These are phyloP conservation scores for Quercus tomentella DNA, from an alignment of 331 rosid species.

Conservation along the genomic window DNA sequence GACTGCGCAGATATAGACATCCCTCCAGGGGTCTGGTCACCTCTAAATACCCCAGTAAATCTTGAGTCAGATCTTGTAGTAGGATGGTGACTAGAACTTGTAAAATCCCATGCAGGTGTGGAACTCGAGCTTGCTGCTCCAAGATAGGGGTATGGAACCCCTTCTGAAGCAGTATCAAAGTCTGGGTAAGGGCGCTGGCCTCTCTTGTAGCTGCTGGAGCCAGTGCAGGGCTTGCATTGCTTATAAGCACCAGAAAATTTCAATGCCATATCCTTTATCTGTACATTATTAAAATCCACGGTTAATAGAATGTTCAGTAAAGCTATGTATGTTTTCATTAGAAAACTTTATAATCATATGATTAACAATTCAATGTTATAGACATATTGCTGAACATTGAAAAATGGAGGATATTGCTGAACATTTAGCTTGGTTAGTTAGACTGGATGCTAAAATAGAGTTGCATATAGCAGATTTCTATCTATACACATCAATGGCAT, in stretches of 20 bases:
- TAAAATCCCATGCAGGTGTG: slow-evolving; percentile 85
- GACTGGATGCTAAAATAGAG: neutral
- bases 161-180: slow-evolving; percentile 73
- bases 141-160: slow-evolving; percentile 69
- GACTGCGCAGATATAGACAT: slow-evolving; percentile 40
- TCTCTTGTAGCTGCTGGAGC: slow-evolving; percentile 58
- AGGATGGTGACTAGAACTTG: slow-evolving; percentile 44
- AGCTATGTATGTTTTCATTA: neutral
- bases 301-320: neutral
- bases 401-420: neutral
- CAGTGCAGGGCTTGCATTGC: slow-evolving; percentile 73
- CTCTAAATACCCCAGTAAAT: slow-evolving; percentile 37
- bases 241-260: slow-evolving; percentile 70
- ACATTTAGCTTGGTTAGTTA: neutral
- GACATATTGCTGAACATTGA: neutral
- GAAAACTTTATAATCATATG: neutral
- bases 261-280: slow-evolving; percentile 91
- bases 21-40: slow-evolving; percentile 53
- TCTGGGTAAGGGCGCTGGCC: slow-evolving; percentile 70
- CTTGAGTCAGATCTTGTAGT: slow-evolving; percentile 50
- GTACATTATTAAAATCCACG: slow-evolving; percentile 14
- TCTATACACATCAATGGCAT: neutral
- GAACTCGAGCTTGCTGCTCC: slow-evolving; percentile 86
- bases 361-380: neutral
- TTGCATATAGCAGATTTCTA: neutral